A percentile compares a stretch with the other conserved stretches of the same genome.
phyloP scores from a whole-genome alignment of 139 green algal genomes.

The Raphidocelis subcapitata region DNA sequence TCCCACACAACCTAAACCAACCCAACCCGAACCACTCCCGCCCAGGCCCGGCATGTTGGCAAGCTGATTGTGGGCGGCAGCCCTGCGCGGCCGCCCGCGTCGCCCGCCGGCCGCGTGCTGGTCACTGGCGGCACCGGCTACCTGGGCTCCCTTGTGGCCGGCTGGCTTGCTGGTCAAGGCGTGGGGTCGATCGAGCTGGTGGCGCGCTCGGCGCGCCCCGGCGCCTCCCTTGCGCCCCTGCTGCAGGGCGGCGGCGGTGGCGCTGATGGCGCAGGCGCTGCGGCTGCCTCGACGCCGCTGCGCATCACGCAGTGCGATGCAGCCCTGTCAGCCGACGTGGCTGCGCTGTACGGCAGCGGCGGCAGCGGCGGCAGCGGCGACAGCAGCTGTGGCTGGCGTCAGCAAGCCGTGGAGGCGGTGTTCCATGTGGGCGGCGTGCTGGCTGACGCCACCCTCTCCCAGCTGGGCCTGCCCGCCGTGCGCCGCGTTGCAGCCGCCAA shows the following conservation, averaged over 20 bases:
- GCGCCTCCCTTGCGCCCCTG: background rate
- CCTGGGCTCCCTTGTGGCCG: conserved; percentile 50
- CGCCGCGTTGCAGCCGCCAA: conserved; percentile 56
- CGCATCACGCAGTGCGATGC: conserved; percentile 34
- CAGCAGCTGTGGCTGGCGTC: background rate
- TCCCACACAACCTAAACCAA: no score
- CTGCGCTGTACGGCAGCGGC: background rate
- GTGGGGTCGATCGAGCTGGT: conserved; percentile 35
- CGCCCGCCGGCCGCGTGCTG: conserved; percentile 11
- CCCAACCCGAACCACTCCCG: background rate
- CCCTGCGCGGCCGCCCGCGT: background rate
- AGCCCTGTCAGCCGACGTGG: background rate
- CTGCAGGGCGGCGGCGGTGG: background rate
- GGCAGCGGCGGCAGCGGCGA: background rate
- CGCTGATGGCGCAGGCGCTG: no score
- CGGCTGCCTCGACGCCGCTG: conserved; percentile 4
- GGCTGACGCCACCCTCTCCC: conserved; percentile 52
- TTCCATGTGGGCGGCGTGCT: conserved; percentile 66
- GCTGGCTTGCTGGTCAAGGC: conserved; percentile 34
- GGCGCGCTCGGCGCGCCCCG: conserved; percentile 37
- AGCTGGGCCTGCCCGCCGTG: conserved; percentile 41
- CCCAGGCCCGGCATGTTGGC: conserved; percentile 63
- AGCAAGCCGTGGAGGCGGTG: conserved; percentile 29
- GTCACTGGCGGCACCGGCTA: conserved; percentile 53
- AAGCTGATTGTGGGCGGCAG: conserved; percentile 13